Evolutionary conservation across 306 rosid species (phyloP).

Genomic region (Macrotyloma uniflorum): DNA sequence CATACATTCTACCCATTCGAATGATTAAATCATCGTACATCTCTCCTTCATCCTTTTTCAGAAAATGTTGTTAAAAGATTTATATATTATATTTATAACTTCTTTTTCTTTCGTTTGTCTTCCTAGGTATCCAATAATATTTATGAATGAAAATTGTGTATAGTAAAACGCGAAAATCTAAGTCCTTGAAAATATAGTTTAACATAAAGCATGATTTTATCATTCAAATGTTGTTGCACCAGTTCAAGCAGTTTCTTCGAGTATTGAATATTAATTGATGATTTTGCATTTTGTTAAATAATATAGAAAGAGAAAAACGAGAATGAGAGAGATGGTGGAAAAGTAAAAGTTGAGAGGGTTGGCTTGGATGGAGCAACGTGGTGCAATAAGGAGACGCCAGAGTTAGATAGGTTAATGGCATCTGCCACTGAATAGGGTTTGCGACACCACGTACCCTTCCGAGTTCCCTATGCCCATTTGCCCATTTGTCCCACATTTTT

Average conservation of each 20-base stretch:
- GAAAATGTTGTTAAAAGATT: no score
- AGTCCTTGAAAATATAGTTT: not conserved
- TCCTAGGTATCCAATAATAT: not conserved
- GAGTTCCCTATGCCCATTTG: not conserved
- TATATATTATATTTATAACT: no score
- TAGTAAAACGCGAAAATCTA: no score
- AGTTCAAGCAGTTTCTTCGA: no score
- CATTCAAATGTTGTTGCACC: not conserved
- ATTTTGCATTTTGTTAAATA: not conserved
- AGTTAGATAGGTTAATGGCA: conserved; percentile 17
- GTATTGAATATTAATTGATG: not conserved
- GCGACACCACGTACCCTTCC: not conserved
- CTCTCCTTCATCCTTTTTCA: no score
- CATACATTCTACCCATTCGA: no score
- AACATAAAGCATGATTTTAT: no score
- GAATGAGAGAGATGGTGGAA: conserved; percentile 16
- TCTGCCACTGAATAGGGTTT: conserved; percentile 13
- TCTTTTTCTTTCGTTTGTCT: not conserved
- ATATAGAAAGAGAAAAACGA: not conserved
- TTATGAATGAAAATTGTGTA: no score
- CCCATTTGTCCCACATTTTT: conserved; percentile 31
- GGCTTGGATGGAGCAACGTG: conserved; percentile 40
- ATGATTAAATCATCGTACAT: no score
- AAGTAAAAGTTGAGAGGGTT: conserved; percentile 7
- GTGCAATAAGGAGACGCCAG: conserved; percentile 41